Base-by-base conservation (phyloP, 495 filamentous ascomycete genomes). In the Rhypophila decipiens region DNA sequence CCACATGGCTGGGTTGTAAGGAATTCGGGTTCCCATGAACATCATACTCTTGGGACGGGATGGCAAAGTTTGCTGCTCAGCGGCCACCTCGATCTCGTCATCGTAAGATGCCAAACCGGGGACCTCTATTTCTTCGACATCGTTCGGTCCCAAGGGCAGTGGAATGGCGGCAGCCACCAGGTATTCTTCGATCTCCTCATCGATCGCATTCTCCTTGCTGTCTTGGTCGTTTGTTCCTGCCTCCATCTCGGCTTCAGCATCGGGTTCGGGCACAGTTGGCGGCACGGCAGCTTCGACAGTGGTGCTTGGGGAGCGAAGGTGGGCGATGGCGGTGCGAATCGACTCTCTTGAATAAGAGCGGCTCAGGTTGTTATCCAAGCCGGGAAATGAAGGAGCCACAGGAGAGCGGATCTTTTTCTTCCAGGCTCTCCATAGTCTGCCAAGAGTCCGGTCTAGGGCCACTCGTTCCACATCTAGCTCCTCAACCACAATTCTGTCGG, bases 341-440 rank as follows among this genome's bases (percentile, higher is more conserved):
- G 72, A 74, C 39, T 67, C 68, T 21, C 60, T 58, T 10, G 71
- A 74, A 41, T 60, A 68, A 1, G 70, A 68, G 18, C 66, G 58
- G 13, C 55, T 50, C 48, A 64, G 56, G 24, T 57, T 62, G 22
- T 59, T 51, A 38, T 70, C 69, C 49, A 59, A 50, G 31, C 46
- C 46, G 39, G 42, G 50, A 29, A 55, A 45, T 27, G 27, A 31
- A 31, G 27, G 27, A 31, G 13, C 27, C 7, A 21, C 51, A 5
- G 75, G 73, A 15, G 72, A 71, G 29, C 83, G 77, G 49, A 86
- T 77, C 48, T 82, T 82, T 67, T 95, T 94, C 60, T 90, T 87
- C 94, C 94, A 99, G 24, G 87, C 85, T 56, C 94, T 80, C 94
- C 94, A 99, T 24, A 97, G 67, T 27, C 91, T 74, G 12, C 94